Evolutionary conservation across 495 filamentous ascomycete species (phyloP).

Genomic region (Staphylotrichum longicolle): DNA sequence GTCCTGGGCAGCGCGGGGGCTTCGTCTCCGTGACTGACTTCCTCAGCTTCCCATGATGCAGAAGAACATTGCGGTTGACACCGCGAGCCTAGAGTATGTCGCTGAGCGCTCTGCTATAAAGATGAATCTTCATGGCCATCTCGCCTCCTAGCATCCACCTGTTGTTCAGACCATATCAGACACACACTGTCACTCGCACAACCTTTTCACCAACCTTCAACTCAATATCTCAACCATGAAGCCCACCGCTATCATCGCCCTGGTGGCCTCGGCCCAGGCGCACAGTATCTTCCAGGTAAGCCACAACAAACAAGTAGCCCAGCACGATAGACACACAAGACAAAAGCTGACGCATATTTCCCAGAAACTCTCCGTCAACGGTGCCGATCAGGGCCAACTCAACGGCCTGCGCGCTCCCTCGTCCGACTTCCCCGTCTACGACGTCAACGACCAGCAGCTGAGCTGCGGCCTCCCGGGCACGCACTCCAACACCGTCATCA

Average conservation of each 20-base stretch:
- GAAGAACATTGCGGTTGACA: too few relatives aligned
- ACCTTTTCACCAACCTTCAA: neutral
- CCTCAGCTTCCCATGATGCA: too few relatives aligned
- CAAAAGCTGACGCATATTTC: neutral
- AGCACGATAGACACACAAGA: neutral
- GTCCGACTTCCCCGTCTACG: slow-evolving; percentile 1
- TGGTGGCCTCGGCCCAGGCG: neutral
- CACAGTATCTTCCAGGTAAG: slow-evolving; percentile 7
- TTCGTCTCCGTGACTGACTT: too few relatives aligned
- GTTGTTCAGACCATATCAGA: neutral
- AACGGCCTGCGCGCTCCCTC: neutral
- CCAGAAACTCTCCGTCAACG: neutral
- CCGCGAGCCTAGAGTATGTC: too few relatives aligned
- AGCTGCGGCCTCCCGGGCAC: neutral
- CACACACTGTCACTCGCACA: neutral
- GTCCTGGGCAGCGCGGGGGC: too few relatives aligned
- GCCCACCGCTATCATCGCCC: neutral
- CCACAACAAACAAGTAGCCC: neutral
- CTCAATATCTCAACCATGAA: neutral
- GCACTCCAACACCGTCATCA: neutral
- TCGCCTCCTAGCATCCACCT: neutral
- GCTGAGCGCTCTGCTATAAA: too few relatives aligned
- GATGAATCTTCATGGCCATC: too few relatives aligned
- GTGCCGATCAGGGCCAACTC: neutral
- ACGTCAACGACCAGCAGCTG: neutral